phyloP scores from a whole-genome alignment of 2,329 filamentous ascomycete species.

The Fonsecaea pedrosoi region DNA sequence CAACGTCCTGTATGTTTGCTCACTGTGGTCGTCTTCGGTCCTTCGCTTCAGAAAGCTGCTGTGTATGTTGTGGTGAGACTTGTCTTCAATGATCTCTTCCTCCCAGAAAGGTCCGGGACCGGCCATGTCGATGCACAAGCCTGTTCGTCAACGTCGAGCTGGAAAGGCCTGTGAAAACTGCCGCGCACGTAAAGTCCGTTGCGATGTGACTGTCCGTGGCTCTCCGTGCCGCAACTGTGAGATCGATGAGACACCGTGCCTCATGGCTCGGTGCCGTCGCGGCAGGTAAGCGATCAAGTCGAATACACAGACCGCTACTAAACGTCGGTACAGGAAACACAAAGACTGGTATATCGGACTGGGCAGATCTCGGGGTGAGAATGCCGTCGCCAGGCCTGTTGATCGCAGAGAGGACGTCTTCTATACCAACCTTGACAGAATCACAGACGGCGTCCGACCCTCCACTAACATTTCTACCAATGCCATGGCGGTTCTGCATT shows the following conservation, averaged over 20 bases:
- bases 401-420: slow-evolving; percentile 5
- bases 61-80: neutral
- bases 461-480: slow-evolving; percentile 2
- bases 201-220: slow-evolving; percentile 5
- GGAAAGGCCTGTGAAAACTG: slow-evolving; percentile 15
- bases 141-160: slow-evolving; percentile 2
- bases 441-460: neutral
- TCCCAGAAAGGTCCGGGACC: neutral
- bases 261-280: slow-evolving; percentile 9
- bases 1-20: neutral
- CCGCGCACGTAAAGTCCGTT: slow-evolving; percentile 15
- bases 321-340: neutral
- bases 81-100: neutral
- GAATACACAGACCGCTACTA: neutral
- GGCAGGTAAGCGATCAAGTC: slow-evolving; percentile 10
- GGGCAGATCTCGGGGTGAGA: neutral
- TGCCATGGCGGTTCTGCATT: neutral
- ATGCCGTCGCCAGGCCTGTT: too few relatives aligned
- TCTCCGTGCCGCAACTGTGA: slow-evolving; percentile 16
- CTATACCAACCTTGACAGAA: neutral
- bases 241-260: neutral
- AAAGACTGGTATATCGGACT: neutral
- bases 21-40: neutral
- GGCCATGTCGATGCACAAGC: neutral
- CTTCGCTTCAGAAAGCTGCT: neutral